phyloP scores from a whole-genome alignment of 2,329 filamentous ascomycete species.

The Septoria petroselini region DNA sequence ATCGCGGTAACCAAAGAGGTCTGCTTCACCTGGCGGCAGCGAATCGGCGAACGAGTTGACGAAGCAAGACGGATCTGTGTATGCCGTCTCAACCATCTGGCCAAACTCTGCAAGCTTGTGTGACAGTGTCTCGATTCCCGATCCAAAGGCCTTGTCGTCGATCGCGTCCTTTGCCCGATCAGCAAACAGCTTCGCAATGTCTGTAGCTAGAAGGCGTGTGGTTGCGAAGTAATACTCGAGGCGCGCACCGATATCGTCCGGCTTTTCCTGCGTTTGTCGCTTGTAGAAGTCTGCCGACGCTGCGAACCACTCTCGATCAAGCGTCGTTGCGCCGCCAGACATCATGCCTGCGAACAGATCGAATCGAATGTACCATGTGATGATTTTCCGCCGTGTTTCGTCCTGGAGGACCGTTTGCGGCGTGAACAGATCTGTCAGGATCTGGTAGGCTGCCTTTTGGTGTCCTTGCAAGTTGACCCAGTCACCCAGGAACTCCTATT shows the following conservation, averaged over 20 bases:
- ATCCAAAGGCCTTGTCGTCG: slow-evolving; percentile 61
- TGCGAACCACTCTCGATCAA: slow-evolving; percentile 76
- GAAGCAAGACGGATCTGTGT: slow-evolving; percentile 61
- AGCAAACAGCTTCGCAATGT: slow-evolving; percentile 76
- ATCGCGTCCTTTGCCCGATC: slow-evolving; percentile 64
- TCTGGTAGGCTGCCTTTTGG: slow-evolving; percentile 81
- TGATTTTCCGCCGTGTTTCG: slow-evolving; percentile 66
- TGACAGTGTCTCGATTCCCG: slow-evolving; percentile 51
- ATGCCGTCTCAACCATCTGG: slow-evolving; percentile 56
- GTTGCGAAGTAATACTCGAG: slow-evolving; percentile 61
- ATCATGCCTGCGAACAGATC: slow-evolving; percentile 82
- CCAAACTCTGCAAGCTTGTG: slow-evolving; percentile 51
- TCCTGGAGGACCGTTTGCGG: slow-evolving; percentile 71
- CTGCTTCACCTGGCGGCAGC: slow-evolving; percentile 49
- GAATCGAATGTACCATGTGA: slow-evolving; percentile 88
- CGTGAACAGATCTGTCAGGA: slow-evolving; percentile 74
- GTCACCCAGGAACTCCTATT: slow-evolving; percentile 95
- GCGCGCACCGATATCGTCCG: slow-evolving; percentile 62
- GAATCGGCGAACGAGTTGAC: slow-evolving; percentile 62
- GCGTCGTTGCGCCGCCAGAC: slow-evolving; percentile 69
- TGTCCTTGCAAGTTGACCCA: slow-evolving; percentile 93
- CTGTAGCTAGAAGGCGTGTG: slow-evolving; percentile 70
- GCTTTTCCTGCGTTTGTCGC: slow-evolving; percentile 57
- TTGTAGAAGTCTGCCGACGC: slow-evolving; percentile 62
- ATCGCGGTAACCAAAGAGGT: slow-evolving; percentile 71